Conservation (phyloP, 306 rosid species). For the Quercus berberidifolia region DNA sequence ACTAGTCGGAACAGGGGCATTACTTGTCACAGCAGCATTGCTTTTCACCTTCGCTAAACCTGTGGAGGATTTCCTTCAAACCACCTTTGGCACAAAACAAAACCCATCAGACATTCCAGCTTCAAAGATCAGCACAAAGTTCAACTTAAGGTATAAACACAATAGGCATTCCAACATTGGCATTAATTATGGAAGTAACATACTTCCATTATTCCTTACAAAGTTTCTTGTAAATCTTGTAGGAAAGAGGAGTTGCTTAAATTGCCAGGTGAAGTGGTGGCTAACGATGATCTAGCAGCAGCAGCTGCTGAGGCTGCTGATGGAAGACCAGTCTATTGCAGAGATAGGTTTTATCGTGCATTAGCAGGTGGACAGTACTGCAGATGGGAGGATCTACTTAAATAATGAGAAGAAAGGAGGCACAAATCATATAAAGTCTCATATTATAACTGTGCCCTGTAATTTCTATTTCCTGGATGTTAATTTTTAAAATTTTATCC, state of each 20-base stretch:
- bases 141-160: conserved; percentile 57
- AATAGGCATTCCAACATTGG: conserved; percentile 11
- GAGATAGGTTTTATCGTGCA: conserved; percentile 92
- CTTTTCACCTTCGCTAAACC: conserved; percentile 84
- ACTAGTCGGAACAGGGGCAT: conserved; percentile 83
- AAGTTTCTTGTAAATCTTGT: conserved; percentile 20
- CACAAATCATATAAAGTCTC: conserved; percentile 3
- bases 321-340: conserved; percentile 96
- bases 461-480: conserved; percentile 18
- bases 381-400: conserved; percentile 89
- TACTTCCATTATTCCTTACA: conserved; percentile 6
- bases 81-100: conserved; percentile 47
- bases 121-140: conserved; percentile 52
- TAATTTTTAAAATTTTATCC: conserved; percentile 23
- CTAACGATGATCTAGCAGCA: conserved; percentile 90
- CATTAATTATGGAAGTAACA: neutral
- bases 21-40: conserved; percentile 80
- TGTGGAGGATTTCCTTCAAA: conserved; percentile 59
- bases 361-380: conserved; percentile 98
- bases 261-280: conserved; percentile 69
- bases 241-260: conserved; percentile 91
- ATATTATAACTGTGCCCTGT: conserved; percentile 18
- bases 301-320: conserved; percentile 99
- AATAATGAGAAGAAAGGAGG: conserved; percentile 34
- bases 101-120: conserved; percentile 34